Conservation (phyloP, 73 alveolate genomes). For the Paramecium octaurelia region DNA sequence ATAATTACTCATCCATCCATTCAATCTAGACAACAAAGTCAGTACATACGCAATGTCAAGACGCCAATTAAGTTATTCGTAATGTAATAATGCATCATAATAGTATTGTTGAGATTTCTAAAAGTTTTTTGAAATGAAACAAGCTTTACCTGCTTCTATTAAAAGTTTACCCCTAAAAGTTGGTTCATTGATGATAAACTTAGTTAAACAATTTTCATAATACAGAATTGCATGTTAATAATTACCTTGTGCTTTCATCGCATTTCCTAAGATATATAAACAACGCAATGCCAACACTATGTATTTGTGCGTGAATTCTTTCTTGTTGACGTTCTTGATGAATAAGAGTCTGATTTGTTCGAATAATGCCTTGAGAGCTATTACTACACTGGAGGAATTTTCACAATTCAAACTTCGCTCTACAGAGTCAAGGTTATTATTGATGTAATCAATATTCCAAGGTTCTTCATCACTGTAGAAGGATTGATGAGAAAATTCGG, state of each 20-base stretch:
- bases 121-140: background rate
- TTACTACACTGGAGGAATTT: background rate
- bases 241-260: background rate
- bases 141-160: background rate
- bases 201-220: background rate
- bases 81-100: background rate
- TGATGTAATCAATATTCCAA: background rate
- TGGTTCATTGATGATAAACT: background rate
- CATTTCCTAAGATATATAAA: background rate
- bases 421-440: background rate
- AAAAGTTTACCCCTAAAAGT: background rate
- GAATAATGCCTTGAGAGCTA: background rate
- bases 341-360: background rate
- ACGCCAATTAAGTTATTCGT: slow-evolving; percentile 21
- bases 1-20: slow-evolving; percentile 13
- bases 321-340: background rate
- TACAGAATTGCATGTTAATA: background rate
- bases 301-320: background rate
- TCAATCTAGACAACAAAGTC: background rate
- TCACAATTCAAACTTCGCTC: background rate
- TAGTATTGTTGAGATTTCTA: background rate
- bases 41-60: background rate
- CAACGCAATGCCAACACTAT: background rate
- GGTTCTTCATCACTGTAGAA: slow-evolving; percentile 10
- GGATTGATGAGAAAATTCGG: background rate